A percentile compares a stretch with the other conserved stretches of the same genome.
These are phyloP conservation scores for Penicillium cosmopolitanum DNA, from an alignment of 495 filamentous ascomycete genomes.

Conservation along the genomic window DNA sequence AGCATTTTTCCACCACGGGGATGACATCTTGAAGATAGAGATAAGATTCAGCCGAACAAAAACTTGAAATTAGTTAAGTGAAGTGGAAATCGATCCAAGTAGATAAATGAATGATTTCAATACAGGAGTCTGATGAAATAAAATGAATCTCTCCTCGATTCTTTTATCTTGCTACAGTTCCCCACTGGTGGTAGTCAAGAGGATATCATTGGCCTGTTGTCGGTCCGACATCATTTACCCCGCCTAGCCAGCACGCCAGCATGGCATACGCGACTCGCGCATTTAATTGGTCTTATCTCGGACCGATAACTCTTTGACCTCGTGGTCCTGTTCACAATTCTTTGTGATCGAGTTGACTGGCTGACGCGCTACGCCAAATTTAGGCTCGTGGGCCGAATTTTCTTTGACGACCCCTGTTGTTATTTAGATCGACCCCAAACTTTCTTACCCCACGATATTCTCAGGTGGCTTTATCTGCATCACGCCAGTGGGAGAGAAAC, in stretches of 20 bases:
- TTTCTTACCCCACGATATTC: background rate
- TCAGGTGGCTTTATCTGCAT: background rate
- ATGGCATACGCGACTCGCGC: background rate
- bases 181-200: background rate
- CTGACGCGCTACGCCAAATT: background rate
- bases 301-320: background rate
- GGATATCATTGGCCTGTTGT: constrained; percentile 15
- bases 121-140: background rate
- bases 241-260: constrained; percentile 5
- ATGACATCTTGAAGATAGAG: constrained; percentile 5
- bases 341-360: background rate
- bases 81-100: background rate
- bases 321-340: background rate
- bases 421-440: background rate
- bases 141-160: background rate
- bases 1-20: constrained; percentile 44
- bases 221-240: constrained; percentile 20
- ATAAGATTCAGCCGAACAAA: background rate
- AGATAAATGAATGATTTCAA: background rate
- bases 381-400: background rate
- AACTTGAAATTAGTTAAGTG: background rate
- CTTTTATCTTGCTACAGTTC: constrained; percentile 8
- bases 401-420: too few relatives aligned
- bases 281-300: constrained; percentile 10
- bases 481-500: background rate